phyloP scores from a whole-genome alignment of 345 rosid genomes.

The Linum trigynum region DNA sequence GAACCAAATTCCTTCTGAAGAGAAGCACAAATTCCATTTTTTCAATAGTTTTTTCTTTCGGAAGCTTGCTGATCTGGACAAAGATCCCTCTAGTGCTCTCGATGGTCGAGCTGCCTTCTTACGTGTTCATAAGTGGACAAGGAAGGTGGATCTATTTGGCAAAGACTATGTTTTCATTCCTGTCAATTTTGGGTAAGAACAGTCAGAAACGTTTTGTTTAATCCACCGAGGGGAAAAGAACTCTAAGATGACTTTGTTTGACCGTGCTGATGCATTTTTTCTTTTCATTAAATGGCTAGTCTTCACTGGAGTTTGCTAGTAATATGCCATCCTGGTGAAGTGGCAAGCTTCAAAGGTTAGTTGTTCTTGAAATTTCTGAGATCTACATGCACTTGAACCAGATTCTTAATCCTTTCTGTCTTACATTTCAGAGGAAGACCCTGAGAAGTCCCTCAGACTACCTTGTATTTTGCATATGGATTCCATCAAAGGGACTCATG shows the following conservation, averaged over 20 bases:
- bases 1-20: conserved; percentile 60
- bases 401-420: conserved; percentile 10
- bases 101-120: conserved; percentile 96
- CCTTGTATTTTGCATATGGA: conserved; percentile 98
- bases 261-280: conserved; percentile 15
- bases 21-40: conserved; percentile 65
- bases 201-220: conserved; percentile 2
- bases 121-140: conserved; percentile 97
- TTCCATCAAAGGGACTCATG: conserved; percentile 92
- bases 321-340: conserved; percentile 87
- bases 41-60: conserved; percentile 98
- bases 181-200: conserved; percentile 77
- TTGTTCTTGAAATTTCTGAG: conserved; percentile 13
- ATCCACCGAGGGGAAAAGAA: background rate
- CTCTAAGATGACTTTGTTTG: conserved; percentile 1
- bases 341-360: conserved; percentile 57
- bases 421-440: conserved; percentile 46
- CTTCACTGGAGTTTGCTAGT: conserved; percentile 98
- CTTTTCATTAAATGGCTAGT: conserved; percentile 37
- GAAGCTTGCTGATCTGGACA: conserved; percentile 96
- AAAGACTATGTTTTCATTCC: conserved; percentile 92
- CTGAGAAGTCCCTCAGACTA: conserved; percentile 36
- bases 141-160: conserved; percentile 84
- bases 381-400: conserved; percentile 1
- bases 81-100: conserved; percentile 86